Base-by-base conservation (phyloP, 148 eudicot species). In the Persicaria maculosa region DNA sequence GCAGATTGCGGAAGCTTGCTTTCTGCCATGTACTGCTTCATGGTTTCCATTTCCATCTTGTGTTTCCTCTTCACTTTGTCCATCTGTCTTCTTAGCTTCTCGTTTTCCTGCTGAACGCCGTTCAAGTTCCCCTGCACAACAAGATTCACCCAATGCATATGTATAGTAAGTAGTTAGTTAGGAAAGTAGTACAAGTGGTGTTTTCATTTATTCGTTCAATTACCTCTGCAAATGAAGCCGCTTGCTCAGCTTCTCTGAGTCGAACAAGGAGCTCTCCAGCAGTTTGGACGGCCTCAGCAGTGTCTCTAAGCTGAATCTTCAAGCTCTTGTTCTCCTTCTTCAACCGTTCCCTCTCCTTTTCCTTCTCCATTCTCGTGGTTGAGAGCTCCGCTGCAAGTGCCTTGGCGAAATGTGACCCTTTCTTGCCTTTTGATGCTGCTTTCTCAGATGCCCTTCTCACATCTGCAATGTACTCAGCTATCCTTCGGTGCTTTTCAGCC, bases 281-380 rank as follows among this genome's bases (percentile, higher is more conserved):
- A 74, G 99, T 91, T 75, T 92, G 92, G 79, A 95, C 97, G 75
- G 99, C 99, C 78, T 95, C 99, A 22, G 97, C 97, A 71, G 97
- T 95, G 79, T 95, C 97, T 78, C 91, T 85, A 20, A 95, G 90
- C 80, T 95, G 99, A 22, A 89, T 74, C 68, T 81, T 90, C 5
- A 95, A 88, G 79, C 88, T 81, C 76, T 69, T 84, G 54, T 95
- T 95, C 83, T 92, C 99, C 81, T 79, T 95, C 72, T 83, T 92
- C 83, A 95, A 71, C 10, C 83, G 47, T 48, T 92, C 96, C 73
- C 91, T 83, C 74, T 95, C 99, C 84, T 85, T 84, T 57, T 91
- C 92, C 86, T 93, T 93, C 74, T 87, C 93, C 68, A 86, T 88
- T 80, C 93, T 85, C 67, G 83, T 46, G 7, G 83, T 84, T 50